Evolutionary conservation across 768 basidiomycete species (phyloP).

Genomic region (Tubosaeta sp.): DNA sequence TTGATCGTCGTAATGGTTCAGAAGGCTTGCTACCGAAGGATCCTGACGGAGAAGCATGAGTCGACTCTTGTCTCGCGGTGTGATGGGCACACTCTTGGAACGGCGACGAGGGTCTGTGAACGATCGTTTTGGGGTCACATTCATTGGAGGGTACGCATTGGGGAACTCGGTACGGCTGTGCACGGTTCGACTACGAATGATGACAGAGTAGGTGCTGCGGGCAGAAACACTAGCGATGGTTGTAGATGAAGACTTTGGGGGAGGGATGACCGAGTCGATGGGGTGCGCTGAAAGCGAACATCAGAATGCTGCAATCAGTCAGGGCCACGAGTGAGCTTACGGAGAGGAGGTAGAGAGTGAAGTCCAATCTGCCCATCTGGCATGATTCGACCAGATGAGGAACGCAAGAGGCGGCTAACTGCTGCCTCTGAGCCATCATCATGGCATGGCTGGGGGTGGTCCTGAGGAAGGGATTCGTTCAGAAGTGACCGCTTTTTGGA

Average conservation of each 20-base stretch:
- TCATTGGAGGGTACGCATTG: conserved; percentile 48
- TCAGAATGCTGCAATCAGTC: not conserved
- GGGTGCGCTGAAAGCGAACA: conserved; percentile 51
- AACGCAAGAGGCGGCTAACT: conserved; percentile 55
- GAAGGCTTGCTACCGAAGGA: conserved; percentile 71
- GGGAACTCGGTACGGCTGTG: conserved; percentile 65
- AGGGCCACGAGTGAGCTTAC: conserved; percentile 41
- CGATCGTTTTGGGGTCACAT: conserved; percentile 23
- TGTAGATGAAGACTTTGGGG: conserved; percentile 46
- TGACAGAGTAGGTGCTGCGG: conserved; percentile 67
- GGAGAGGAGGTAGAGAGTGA: conserved; percentile 59
- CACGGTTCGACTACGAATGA: conserved; percentile 58
- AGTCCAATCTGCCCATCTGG: conserved; percentile 56
- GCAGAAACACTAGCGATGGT: conserved; percentile 52
- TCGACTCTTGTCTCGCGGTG: conserved; percentile 47
- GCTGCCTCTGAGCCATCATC: conserved; percentile 45
- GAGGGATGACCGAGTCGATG: conserved; percentile 52
- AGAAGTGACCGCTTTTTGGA: conserved; percentile 40
- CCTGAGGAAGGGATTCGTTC: conserved; percentile 22
- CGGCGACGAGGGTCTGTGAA: conserved; percentile 27
- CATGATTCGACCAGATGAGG: conserved; percentile 64
- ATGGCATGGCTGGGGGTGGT: conserved; percentile 12
- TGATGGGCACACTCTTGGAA: conserved; percentile 35
- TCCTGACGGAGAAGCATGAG: conserved; percentile 63
- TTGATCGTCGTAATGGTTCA: conserved; percentile 70